Evolutionary conservation across 2,329 filamentous ascomycete genomes (phyloP).

Genomic region (Meredithiella fracta): DNA sequence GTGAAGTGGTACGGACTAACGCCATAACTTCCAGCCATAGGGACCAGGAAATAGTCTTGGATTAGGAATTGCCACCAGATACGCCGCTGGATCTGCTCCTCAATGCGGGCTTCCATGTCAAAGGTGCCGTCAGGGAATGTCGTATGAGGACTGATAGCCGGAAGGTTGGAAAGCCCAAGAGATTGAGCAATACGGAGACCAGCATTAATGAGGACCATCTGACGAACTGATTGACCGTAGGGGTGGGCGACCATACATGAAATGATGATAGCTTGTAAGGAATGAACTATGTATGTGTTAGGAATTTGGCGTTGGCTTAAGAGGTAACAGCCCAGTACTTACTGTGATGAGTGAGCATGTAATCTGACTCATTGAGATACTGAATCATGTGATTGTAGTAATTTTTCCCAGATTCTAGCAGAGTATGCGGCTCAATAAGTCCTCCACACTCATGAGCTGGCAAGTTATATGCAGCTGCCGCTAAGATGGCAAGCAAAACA

Average conservation of each 20-base stretch:
- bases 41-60: conserved; percentile 13
- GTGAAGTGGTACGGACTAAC: conserved; percentile 13
- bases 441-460: conserved; percentile 4
- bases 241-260: conserved; percentile 14
- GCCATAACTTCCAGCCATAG: conserved; percentile 14
- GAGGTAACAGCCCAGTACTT: not conserved
- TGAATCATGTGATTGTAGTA: conserved; percentile 9
- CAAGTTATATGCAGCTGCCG: conserved; percentile 12
- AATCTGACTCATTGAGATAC: conserved; percentile 2
- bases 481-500: conserved; percentile 4
- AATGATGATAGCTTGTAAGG: conserved; percentile 12
- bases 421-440: not conserved
- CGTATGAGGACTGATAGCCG: not conserved
- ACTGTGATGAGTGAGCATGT: conserved; percentile 8
- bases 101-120: not conserved
- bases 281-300: conserved; percentile 1
- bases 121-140: not conserved
- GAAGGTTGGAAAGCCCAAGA: conserved; percentile 6
- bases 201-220: conserved; percentile 13
- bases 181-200: conserved; percentile 12
- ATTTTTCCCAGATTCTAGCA: not conserved
- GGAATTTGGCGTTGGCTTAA: not conserved
- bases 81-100: conserved; percentile 9
- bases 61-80: conserved; percentile 14
- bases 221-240: conserved; percentile 10